Conservation (phyloP, 2,329 filamentous ascomycete species). For the Sarocladiaceae sp. region DNA sequence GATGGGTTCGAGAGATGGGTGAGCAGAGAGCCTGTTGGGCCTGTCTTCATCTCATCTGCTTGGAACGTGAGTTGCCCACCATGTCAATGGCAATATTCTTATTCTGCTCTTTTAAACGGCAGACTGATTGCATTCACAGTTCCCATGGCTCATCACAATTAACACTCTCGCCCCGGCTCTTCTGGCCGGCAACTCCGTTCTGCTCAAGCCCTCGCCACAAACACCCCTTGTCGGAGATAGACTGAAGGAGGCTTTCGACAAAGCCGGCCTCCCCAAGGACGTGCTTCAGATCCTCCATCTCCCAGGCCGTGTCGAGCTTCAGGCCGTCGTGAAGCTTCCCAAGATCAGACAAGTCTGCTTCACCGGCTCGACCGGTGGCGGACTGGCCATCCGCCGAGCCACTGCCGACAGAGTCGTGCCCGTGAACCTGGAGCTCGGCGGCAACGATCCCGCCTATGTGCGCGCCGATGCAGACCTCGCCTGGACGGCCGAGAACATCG, state of each 20-base stretch:
- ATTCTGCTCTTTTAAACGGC: not conserved
- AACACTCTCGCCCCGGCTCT: constrained; percentile 92
- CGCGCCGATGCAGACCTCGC: constrained; percentile 78
- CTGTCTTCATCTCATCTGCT: constrained; percentile 83
- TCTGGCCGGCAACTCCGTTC: constrained; percentile 82
- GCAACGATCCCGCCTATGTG: constrained; percentile 91
- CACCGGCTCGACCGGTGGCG: constrained; percentile 86
- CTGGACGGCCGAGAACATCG: constrained; percentile 91
- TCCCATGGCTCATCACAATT: constrained; percentile 88
- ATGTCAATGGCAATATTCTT: not conserved
- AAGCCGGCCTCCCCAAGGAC: constrained; percentile 76
- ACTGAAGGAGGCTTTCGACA: constrained; percentile 69
- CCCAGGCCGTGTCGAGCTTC: constrained; percentile 71
- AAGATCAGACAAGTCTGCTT: constrained; percentile 81
- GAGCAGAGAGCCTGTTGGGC: constrained; percentile 80
- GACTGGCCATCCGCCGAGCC: constrained; percentile 77
- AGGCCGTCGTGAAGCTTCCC: constrained; percentile 72
- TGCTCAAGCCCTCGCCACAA: constrained; percentile 91
- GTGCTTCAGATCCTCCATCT: constrained; percentile 92
- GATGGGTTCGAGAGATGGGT: constrained; percentile 88
- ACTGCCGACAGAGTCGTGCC: constrained; percentile 79
- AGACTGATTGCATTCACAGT: constrained; percentile 48
- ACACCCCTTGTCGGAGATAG: constrained; percentile 90
- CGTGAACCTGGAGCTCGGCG: constrained; percentile 86
- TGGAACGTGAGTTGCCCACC: constrained; percentile 72